Evolutionary conservation across 352 stramenopile genomes (phyloP).

Genomic region (Phytophthora pluvialis): DNA sequence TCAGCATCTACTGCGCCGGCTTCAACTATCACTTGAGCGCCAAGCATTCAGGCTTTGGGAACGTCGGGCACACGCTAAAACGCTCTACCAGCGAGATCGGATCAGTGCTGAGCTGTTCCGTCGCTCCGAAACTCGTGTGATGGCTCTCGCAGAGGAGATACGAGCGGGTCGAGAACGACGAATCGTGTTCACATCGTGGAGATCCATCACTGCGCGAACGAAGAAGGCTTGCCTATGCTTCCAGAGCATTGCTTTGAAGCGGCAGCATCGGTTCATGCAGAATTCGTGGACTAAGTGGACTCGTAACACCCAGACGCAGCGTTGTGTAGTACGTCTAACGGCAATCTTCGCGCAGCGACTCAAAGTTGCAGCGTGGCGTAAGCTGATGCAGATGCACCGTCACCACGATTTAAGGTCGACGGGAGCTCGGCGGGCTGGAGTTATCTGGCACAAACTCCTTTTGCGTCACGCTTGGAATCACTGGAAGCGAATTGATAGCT

Average conservation of each 20-base stretch:
- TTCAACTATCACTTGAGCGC: constrained; percentile 14
- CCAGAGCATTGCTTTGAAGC: constrained; percentile 9
- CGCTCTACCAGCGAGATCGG: constrained; percentile 17
- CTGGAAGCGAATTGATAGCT: constrained; percentile 25
- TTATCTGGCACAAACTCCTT: constrained; percentile 24
- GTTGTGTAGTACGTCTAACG: constrained; percentile 3
- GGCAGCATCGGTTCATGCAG: constrained; percentile 7
- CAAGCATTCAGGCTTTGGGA: constrained; percentile 25
- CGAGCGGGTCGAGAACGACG: constrained; percentile 16
- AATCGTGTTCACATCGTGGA: constrained; percentile 24
- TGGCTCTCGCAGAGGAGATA: constrained; percentile 19
- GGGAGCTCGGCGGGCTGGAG: constrained; percentile 13
- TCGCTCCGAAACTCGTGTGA: constrained; percentile 28
- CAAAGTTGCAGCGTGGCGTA: constrained; percentile 24
- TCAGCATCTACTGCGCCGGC: constrained; percentile 9
- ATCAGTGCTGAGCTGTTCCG: constrained; percentile 33
- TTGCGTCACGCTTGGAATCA: constrained; percentile 24
- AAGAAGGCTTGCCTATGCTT: constrained; percentile 14
- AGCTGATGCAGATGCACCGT: constrained; percentile 14
- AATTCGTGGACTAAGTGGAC: constrained; percentile 12
- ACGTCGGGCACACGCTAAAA: constrained; percentile 18
- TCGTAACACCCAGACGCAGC: not conserved
- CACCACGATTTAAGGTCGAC: constrained; percentile 2
- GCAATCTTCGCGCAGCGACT: constrained; percentile 1
- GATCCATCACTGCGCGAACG: constrained; percentile 8